Conservation (phyloP, 257 asterid species). For the Solanum microdontum region DNA sequence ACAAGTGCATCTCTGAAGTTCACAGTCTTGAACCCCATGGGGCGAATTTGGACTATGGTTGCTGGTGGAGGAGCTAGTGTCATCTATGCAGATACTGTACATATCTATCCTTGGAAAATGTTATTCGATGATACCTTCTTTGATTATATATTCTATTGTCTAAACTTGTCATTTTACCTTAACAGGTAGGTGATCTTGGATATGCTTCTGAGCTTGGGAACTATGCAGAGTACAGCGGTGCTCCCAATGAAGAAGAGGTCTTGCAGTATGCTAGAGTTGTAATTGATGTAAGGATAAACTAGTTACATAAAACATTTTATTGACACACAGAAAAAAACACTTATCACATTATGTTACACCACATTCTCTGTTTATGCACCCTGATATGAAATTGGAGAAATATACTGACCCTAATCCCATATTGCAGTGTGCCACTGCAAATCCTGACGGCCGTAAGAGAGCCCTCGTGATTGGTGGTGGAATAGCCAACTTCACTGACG, state of each 20-base stretch:
- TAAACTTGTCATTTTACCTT: neutral
- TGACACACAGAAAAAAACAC: neutral
- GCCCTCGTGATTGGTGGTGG: constrained; percentile 97
- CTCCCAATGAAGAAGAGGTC: constrained; percentile 95
- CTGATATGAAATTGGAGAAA: neutral
- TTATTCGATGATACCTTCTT: neutral
- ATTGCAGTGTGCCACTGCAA: constrained; percentile 86
- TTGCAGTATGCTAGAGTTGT: constrained; percentile 95
- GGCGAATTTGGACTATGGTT: constrained; percentile 97
- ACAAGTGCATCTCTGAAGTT: constrained; percentile 97
- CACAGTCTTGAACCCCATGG: constrained; percentile 90
- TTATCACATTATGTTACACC: neutral
- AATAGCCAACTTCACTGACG: constrained; percentile 92
- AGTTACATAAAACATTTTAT: neutral
- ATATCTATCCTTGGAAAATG: constrained; percentile 12
- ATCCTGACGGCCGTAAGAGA: constrained; percentile 77
- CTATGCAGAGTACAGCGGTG: constrained; percentile 95
- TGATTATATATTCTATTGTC: neutral
- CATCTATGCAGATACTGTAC: constrained; percentile 82
- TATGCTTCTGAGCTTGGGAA: constrained; percentile 92
- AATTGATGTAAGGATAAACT: constrained; percentile 55
- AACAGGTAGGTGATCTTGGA: constrained; percentile 94
- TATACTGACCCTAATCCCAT: neutral
- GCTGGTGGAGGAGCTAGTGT: constrained; percentile 99
- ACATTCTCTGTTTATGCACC: neutral